Evolutionary conservation across 345 rosid species (phyloP).

Genomic region (Moricandia arvensis): DNA sequence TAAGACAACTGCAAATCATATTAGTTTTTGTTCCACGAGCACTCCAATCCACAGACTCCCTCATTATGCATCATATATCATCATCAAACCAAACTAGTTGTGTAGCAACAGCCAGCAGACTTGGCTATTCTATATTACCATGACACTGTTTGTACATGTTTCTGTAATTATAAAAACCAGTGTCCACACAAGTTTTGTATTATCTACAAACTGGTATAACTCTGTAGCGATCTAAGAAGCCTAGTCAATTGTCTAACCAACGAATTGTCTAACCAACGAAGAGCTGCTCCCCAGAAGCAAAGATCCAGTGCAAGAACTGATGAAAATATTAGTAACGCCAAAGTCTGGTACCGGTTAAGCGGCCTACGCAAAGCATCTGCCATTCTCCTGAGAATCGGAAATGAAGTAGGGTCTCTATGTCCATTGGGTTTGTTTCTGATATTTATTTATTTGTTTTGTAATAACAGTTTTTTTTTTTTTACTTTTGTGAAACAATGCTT

Average conservation of each 20-base stretch:
- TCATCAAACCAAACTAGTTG: too few relatives aligned
- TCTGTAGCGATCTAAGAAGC: neutral
- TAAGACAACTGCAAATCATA: too few relatives aligned
- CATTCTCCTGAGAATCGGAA: conserved; percentile 62
- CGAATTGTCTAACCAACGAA: conserved; percentile 50
- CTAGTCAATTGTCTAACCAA: conserved; percentile 2
- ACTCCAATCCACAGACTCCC: too few relatives aligned
- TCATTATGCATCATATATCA: too few relatives aligned
- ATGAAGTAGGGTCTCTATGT: conserved; percentile 12
- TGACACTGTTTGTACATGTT: conserved; percentile 9
- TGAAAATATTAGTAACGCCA: conserved; percentile 74
- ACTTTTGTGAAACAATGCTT: neutral
- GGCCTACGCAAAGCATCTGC: conserved; percentile 87
- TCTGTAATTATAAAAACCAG: conserved; percentile 1
- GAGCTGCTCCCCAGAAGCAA: conserved; percentile 63
- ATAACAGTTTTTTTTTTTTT: neutral
- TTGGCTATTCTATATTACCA: neutral
- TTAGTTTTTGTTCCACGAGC: too few relatives aligned
- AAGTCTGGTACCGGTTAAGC: conserved; percentile 76
- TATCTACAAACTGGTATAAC: conserved; percentile 44
- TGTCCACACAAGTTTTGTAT: conserved; percentile 37
- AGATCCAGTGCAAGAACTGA: conserved; percentile 78
- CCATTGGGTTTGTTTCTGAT: too few relatives aligned
- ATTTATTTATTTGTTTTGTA: neutral
- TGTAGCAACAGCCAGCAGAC: too few relatives aligned